phyloP scores from a whole-genome alignment of 495 filamentous ascomycete species.

The Neurospora sp. region DNA sequence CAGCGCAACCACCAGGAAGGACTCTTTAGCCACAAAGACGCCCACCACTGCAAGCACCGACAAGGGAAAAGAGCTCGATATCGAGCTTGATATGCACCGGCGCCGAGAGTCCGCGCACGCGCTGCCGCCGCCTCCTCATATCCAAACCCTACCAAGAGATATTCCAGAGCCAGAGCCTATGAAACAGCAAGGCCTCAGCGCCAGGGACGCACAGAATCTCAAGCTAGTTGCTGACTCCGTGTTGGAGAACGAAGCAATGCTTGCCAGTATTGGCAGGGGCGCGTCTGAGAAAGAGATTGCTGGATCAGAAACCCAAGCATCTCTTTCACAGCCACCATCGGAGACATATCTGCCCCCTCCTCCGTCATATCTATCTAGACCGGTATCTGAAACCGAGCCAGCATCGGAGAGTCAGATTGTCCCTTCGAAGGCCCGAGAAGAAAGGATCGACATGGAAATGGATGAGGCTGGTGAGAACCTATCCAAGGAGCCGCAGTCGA shows the following conservation, averaged over 20 bases:
- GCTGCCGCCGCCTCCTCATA: not conserved
- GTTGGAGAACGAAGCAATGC: not conserved
- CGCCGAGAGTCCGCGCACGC: conserved; percentile 1
- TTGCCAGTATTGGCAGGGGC: not conserved
- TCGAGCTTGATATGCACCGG: conserved; percentile 6
- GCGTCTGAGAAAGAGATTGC: not conserved
- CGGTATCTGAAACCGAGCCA: conserved; percentile 1
- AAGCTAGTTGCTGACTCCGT: not conserved
- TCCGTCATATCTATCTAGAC: not conserved
- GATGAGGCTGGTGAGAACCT: not conserved
- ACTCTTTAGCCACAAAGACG: conserved; percentile 18
- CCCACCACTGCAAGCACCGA: conserved; percentile 20
- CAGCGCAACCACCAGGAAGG: conserved; percentile 14
- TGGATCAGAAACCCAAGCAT: not conserved
- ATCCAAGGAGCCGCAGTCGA: not conserved
- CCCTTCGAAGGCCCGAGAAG: not conserved
- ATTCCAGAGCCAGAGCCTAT: not conserved
- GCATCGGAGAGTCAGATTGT: conserved; percentile 12
- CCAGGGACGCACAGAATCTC: not conserved
- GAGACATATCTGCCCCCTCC: not conserved
- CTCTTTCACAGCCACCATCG: not conserved
- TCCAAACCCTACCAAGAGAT: conserved; percentile 1
- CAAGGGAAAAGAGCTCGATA: conserved; percentile 19
- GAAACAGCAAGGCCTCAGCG: not conserved
- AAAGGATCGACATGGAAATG: not conserved